Conservation (phyloP, 2,329 filamentous ascomycete species). For the Aspergillus neotritici region DNA sequence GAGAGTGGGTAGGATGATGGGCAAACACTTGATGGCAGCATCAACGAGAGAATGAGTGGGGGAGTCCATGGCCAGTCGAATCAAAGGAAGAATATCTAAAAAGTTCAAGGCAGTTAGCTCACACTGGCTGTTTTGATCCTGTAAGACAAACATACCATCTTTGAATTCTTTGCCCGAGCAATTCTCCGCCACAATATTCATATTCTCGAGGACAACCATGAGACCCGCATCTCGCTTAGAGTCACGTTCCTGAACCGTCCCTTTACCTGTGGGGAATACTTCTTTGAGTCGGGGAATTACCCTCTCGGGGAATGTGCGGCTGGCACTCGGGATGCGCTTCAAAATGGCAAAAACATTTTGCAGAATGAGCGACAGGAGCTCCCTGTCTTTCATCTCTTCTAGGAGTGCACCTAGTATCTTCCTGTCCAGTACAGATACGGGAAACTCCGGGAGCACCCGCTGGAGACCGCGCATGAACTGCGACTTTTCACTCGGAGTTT, state of each 20-base stretch:
- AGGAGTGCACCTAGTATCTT: slow-evolving; percentile 84
- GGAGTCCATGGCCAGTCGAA: slow-evolving; percentile 78
- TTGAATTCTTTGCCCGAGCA: slow-evolving; percentile 90
- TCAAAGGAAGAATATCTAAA: slow-evolving; percentile 77
- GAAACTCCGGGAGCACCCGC: slow-evolving; percentile 85
- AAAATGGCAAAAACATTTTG: slow-evolving; percentile 92
- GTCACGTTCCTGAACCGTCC: slow-evolving; percentile 63
- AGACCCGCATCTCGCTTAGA: slow-evolving; percentile 79
- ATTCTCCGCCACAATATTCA: slow-evolving; percentile 68
- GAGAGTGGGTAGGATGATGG: slow-evolving; percentile 74
- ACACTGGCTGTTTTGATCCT: slow-evolving; percentile 3
- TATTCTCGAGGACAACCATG: slow-evolving; percentile 84
- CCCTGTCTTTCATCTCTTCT: slow-evolving; percentile 89
- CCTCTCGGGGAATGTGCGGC: slow-evolving; percentile 73
- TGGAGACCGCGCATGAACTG: slow-evolving; percentile 85
- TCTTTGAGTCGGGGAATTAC: slow-evolving; percentile 80
- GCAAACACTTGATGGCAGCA: slow-evolving; percentile 70
- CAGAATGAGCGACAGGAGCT: slow-evolving; percentile 75
- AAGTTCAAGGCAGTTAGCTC: slow-evolving; percentile 18
- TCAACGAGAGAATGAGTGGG: slow-evolving; percentile 86
- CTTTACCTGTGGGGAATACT: slow-evolving; percentile 60
- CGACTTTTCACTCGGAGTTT: slow-evolving; percentile 83
- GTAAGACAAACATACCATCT: slow-evolving; percentile 58
- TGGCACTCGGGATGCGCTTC: slow-evolving; percentile 68
- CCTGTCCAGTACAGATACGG: slow-evolving; percentile 87